Percentiles rank a stretch among this genome's conserved stretches.
These are phyloP conservation scores for Hanseniaspora clermontiae DNA, from an alignment of 805 yeast genomes.

Conservation along the genomic window DNA sequence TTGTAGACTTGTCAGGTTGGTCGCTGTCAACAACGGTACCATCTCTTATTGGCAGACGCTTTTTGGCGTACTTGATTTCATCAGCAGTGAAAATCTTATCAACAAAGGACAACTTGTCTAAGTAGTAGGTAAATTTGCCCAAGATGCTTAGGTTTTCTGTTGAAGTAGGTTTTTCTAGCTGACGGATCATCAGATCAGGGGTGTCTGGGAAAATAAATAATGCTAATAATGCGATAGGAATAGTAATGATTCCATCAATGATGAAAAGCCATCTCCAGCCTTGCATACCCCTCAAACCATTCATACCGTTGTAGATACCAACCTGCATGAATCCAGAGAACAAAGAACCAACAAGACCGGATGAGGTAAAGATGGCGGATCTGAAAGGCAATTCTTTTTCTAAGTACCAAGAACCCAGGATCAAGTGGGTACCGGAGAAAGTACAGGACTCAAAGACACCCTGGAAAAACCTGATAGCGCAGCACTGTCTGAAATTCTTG, in stretches of 20 bases:
- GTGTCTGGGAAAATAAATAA: constrained; percentile 47
- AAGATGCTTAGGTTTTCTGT: background rate
- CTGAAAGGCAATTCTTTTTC: constrained; percentile 37
- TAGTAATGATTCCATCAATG: constrained; percentile 45
- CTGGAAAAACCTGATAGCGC: constrained; percentile 47
- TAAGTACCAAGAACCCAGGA: constrained; percentile 44
- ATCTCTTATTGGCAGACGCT: constrained; percentile 32
- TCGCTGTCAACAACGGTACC: constrained; percentile 22
- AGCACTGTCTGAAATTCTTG: constrained; percentile 36
- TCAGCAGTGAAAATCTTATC: constrained; percentile 30
- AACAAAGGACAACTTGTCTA: constrained; percentile 21
- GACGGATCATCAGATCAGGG: constrained; percentile 35
- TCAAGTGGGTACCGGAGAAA: constrained; percentile 41
- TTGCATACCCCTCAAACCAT: constrained; percentile 36
- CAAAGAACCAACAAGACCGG: constrained; percentile 44
- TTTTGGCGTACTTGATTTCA: constrained; percentile 33
- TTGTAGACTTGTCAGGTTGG: constrained; percentile 22
- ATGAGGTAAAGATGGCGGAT: constrained; percentile 42
- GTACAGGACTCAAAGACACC: constrained; percentile 51
- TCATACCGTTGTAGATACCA: constrained; percentile 37
- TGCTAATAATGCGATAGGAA: constrained; percentile 47
- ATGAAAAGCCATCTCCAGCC: constrained; percentile 65
- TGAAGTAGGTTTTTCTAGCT: constrained; percentile 17
- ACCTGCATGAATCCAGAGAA: constrained; percentile 47
- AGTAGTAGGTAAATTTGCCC: constrained; percentile 9